Base-by-base conservation (phyloP, 371 early-diverging fungal species). In the Syncephalastrum sp. region DNA sequence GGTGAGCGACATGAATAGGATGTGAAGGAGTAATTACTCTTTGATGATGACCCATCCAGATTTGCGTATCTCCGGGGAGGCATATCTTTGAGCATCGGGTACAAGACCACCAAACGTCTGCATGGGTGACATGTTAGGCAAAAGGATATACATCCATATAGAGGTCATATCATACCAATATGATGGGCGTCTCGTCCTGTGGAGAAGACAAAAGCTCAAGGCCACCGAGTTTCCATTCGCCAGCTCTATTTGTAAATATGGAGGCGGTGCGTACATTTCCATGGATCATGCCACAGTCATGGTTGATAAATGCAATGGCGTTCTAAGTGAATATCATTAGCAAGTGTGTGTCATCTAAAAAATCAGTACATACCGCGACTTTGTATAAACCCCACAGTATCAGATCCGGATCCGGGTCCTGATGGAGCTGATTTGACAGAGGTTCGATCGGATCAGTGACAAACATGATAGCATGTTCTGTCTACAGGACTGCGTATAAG, bases 181-280 rank as follows among this genome's bases (percentile, higher is more conserved):
- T 74, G 15, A 86, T 70, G 0, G 88, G 87, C 48, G 79, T 77
- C 48, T 89, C 89, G 52, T 91, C 92, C 48, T 86, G 82, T 60
- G 88, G 67, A 4, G 86, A 85, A 27, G 88, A 82, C 12, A 92
- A 60, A 14, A 91, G 58, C 59, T 97, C 98, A 55, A 95, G 82
- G 3, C 95, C 95, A 16, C 92, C 93, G 27, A 97, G 72, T 60
- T 89, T 92, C 96, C 96, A 98, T 69, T 98, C 98, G 42, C 96
- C 95, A 4, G 93, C 90, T 54, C 82, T 81, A 27, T 91, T 95
- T 33, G 86, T 85, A 67, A 87, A 96, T 50, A 98, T 86, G 2
- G 94, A 90, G 3, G 82, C 73, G 5, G 86, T 64, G 8, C 84
- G 78, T 24, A 98, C 65, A 72, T 90, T 92, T 17, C 94, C 97